Evolutionary conservation across 2,329 filamentous ascomycete species (phyloP).

Genomic region (Aphanoascus verrucosus): DNA sequence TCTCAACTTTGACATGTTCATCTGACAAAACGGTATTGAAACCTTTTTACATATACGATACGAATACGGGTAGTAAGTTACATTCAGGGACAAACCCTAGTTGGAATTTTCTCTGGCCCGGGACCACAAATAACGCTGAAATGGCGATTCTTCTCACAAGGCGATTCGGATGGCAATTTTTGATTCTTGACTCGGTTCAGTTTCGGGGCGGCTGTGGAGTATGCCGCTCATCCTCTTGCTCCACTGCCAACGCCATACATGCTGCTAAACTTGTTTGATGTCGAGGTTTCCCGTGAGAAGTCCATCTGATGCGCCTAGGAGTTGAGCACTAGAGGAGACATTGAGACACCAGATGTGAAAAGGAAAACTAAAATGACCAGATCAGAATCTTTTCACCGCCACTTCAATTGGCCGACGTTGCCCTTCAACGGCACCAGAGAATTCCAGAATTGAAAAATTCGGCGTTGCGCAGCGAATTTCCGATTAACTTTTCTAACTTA

Average conservation of each 20-base stretch:
- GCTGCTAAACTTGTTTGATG: background rate
- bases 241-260: too few relatives aligned
- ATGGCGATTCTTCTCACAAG: background rate
- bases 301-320: background rate
- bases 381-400: background rate
- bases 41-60: background rate
- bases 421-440: background rate
- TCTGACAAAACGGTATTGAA: background rate
- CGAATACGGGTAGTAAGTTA: background rate
- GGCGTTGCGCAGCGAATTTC: background rate
- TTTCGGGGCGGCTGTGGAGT: background rate
- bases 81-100: background rate
- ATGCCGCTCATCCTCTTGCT: too few relatives aligned
- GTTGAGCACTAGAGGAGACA: background rate
- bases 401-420: background rate
- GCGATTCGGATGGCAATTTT: background rate
- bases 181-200: background rate
- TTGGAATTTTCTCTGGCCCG: slow-evolving; percentile 2
- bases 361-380: background rate
- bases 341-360: background rate
- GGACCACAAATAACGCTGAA: background rate
- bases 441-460: background rate
- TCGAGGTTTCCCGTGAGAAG: background rate
- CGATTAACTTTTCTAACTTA: background rate
- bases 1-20: background rate